These are phyloP conservation scores for Globisporangium mamillatum DNA, from an alignment of 352 stramenopile species.

Conservation along the genomic window DNA sequence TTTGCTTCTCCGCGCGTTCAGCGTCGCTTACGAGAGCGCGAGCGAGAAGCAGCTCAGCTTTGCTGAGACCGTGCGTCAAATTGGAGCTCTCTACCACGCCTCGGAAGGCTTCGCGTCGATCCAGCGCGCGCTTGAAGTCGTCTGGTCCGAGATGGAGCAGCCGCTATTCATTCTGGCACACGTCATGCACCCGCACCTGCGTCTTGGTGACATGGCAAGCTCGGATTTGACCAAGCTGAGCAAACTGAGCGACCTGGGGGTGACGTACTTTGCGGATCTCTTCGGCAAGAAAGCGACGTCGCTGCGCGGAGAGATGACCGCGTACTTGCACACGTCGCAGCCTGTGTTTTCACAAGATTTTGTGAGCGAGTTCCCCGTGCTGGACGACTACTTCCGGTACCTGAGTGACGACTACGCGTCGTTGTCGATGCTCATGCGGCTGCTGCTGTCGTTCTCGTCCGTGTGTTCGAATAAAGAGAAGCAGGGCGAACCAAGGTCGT, in stretches of 20 bases:
- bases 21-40: constrained; percentile 26
- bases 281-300: constrained; percentile 42
- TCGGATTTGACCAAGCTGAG: constrained; percentile 57
- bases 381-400: constrained; percentile 70
- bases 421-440: constrained; percentile 63
- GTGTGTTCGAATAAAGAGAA: constrained; percentile 16
- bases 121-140: constrained; percentile 46
- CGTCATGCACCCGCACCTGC: constrained; percentile 52
- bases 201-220: constrained; percentile 33
- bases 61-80: constrained; percentile 41
- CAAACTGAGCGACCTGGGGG: constrained; percentile 53
- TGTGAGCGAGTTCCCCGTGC: constrained; percentile 50
- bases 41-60: constrained; percentile 23
- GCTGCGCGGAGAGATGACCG: constrained; percentile 60
- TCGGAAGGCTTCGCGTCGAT: constrained; percentile 46
- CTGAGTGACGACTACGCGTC: constrained; percentile 58
- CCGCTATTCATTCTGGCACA: constrained; percentile 64
- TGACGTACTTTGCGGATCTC: constrained; percentile 53
- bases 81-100: constrained; percentile 40
- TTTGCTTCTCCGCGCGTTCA: constrained; percentile 39
- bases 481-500: constrained; percentile 1
- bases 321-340: constrained; percentile 62
- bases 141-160: constrained; percentile 60
- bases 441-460: constrained; percentile 49
- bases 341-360: constrained; percentile 43